Evolutionary conservation across 345 rosid species (phyloP).

Genomic region (Anastatica hierochuntica): DNA sequence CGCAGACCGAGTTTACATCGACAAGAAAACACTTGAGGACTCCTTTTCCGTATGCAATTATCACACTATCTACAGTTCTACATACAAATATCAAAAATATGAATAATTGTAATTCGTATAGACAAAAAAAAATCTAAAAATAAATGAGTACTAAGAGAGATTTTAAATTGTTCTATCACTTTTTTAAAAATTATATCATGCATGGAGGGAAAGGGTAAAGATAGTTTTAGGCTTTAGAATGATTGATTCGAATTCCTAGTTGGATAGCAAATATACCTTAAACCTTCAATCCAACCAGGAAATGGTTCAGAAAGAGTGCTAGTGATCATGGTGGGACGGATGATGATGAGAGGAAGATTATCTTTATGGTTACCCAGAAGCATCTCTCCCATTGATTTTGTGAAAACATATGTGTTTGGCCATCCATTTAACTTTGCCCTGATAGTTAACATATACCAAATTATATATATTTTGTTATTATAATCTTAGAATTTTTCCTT

Average conservation of each 20-base stretch:
- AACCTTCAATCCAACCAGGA: constrained; percentile 83
- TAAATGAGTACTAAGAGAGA: too few species aligned
- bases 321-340: constrained; percentile 64
- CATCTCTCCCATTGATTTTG: constrained; percentile 89
- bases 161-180: too few species aligned
- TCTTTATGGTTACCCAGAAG: constrained; percentile 37
- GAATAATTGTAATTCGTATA: too few species aligned
- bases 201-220: too few species aligned
- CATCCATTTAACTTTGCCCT: constrained; percentile 71
- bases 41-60: constrained; percentile 43
- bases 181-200: too few species aligned
- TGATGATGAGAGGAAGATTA: constrained; percentile 42
- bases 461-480: too few species aligned
- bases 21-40: constrained; percentile 33
- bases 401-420: constrained; percentile 79
- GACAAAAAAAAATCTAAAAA: too few species aligned
- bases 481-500: too few species aligned
- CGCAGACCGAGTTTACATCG: constrained; percentile 27
- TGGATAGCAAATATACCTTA: too few species aligned
- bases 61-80: constrained; percentile 58
- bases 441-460: constrained; percentile 1
- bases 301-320: constrained; percentile 71
- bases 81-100: neutral
- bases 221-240: too few species aligned
- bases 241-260: too few species aligned